These are phyloP conservation scores for Pisolithus orientalis DNA, from an alignment of 768 basidiomycete species.

Conservation along the genomic window DNA sequence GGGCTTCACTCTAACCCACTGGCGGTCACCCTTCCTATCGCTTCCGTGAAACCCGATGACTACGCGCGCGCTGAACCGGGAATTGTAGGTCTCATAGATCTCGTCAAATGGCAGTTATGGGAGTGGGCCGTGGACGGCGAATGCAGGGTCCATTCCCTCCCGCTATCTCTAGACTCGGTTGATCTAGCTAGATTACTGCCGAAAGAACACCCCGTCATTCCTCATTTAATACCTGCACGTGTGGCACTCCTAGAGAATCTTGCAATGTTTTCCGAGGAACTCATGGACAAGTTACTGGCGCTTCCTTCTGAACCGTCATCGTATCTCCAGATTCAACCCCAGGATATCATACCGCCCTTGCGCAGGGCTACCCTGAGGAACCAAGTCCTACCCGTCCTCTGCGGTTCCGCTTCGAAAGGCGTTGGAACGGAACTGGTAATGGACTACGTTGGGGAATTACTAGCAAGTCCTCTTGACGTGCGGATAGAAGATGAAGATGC, in stretches of 20 bases:
- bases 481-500: slow-evolving; percentile 36
- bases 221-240: slow-evolving; percentile 62
- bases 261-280: slow-evolving; percentile 71
- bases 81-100: slow-evolving; percentile 76
- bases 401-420: slow-evolving; percentile 76
- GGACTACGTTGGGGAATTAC: slow-evolving; percentile 75
- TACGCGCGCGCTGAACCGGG: slow-evolving; percentile 77
- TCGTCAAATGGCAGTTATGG: slow-evolving; percentile 82
- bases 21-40: slow-evolving; percentile 64
- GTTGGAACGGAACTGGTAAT: slow-evolving; percentile 77
- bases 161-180: slow-evolving; percentile 42
- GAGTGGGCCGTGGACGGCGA: slow-evolving; percentile 56
- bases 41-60: slow-evolving; percentile 62
- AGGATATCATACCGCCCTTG: slow-evolving; percentile 54
- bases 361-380: slow-evolving; percentile 61
- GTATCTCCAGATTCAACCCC: slow-evolving; percentile 55
- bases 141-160: slow-evolving; percentile 40
- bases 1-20: slow-evolving; percentile 72
- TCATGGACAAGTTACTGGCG: slow-evolving; percentile 67
- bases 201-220: slow-evolving; percentile 57
- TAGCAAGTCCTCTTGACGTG: slow-evolving; percentile 74
- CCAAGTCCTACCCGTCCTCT: slow-evolving; percentile 70
- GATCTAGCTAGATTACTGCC: slow-evolving; percentile 41
- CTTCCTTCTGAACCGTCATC: slow-evolving; percentile 51
- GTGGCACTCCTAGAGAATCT: slow-evolving; percentile 69